Conservation (phyloP, 441 rosid species). For the Pelargonium australe region DNA sequence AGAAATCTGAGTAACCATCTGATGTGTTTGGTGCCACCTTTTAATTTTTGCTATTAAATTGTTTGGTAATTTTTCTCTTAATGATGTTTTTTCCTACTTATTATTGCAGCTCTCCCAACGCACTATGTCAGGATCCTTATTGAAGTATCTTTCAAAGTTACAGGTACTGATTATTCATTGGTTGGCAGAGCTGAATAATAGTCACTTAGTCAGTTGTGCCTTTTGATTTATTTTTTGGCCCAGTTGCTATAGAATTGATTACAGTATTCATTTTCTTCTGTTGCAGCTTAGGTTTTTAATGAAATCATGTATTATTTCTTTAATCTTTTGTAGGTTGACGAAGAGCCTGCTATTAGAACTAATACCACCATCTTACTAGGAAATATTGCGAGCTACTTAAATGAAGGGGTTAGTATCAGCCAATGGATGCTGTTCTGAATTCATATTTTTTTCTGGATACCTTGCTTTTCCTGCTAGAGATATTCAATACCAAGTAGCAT, state of each 20-base stretch:
- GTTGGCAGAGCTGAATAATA: constrained; percentile 12
- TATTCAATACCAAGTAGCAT: constrained; percentile 7
- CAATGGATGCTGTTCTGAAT: constrained; percentile 19
- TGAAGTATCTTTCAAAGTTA: constrained; percentile 92
- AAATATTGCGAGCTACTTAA: constrained; percentile 80
- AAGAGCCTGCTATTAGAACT: constrained; percentile 97
- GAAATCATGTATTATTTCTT: constrained; percentile 11
- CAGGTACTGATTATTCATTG: constrained; percentile 49
- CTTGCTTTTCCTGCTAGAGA: constrained; percentile 12
- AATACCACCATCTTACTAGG: constrained; percentile 98
- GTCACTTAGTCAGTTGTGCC: not conserved
- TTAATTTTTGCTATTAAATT: not conserved
- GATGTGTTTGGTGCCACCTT: not conserved
- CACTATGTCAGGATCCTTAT: constrained; percentile 79
- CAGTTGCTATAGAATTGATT: not conserved
- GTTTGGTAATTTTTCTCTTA: constrained; percentile 11
- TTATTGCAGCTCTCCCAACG: constrained; percentile 90
- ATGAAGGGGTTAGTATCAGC: constrained; percentile 78
- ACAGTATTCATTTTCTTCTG: not conserved
- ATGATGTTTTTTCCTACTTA: constrained; percentile 24
- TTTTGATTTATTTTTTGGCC: not conserved
- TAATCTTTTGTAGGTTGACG: constrained; percentile 66
- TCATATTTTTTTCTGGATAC: constrained; percentile 19
- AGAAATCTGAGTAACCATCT: not conserved
- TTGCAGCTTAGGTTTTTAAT: constrained; percentile 6